A percentile compares a stretch with the other conserved stretches of the same genome.
Evolutionary conservation across 345 rosid genomes (phyloP).

Genomic region (Eutrema heterophyllum): DNA sequence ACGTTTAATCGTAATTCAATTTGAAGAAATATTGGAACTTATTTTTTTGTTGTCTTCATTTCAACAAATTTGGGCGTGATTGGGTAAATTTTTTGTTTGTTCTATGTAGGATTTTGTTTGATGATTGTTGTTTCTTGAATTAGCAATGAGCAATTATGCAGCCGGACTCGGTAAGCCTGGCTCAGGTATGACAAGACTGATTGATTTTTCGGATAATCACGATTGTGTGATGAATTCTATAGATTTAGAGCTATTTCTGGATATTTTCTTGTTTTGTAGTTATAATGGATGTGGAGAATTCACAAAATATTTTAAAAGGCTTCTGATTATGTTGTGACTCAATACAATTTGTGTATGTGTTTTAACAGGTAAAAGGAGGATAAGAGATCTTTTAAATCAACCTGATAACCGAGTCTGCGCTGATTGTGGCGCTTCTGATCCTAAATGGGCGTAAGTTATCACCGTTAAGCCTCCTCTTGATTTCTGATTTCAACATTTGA

Average conservation of each 20-base stretch:
- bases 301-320: background rate
- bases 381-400: slow-evolving; percentile 36
- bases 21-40: background rate
- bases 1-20: background rate
- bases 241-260: background rate
- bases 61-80: background rate
- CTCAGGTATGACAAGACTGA: slow-evolving; percentile 23
- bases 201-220: background rate
- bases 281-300: background rate
- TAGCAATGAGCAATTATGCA: slow-evolving; percentile 30
- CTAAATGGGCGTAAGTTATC: slow-evolving; percentile 90
- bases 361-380: slow-evolving; percentile 25
- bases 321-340: background rate
- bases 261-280: background rate
- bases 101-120: slow-evolving; percentile 19
- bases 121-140: slow-evolving; percentile 18
- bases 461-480: background rate
- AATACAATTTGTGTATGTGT: background rate
- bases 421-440: slow-evolving; percentile 89
- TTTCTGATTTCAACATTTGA: background rate
- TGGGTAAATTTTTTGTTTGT: background rate
- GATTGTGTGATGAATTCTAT: background rate
- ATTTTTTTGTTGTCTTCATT: background rate
- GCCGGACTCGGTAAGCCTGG: slow-evolving; percentile 35
- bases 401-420: slow-evolving; percentile 68